phyloP scores from a whole-genome alignment of 768 basidiomycete species.

The Pleurotus eryngii region DNA sequence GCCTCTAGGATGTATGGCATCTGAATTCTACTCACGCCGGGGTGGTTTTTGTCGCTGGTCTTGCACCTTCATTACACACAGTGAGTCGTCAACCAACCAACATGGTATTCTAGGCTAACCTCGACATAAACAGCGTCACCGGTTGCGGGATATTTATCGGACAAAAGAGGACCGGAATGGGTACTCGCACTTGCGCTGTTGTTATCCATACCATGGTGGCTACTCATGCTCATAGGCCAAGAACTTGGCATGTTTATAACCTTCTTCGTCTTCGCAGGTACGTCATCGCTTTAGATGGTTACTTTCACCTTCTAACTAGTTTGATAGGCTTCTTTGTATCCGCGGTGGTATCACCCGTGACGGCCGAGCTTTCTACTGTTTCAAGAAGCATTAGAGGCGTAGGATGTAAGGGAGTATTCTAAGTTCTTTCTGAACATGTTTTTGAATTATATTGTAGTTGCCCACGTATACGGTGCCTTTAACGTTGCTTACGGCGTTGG shows the following conservation, averaged over 20 bases:
- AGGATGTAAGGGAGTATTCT: conserved; percentile 49
- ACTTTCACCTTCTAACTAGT: not conserved
- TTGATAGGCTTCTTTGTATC: conserved; percentile 57
- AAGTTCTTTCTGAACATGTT: not conserved
- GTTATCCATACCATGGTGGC: conserved; percentile 63
- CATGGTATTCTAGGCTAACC: not conserved
- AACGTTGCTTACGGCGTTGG: conserved; percentile 71
- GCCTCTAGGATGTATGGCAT: conserved; percentile 46
- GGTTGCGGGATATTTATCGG: conserved; percentile 54
- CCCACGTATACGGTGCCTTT: conserved; percentile 71
- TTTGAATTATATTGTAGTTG: conserved; percentile 41
- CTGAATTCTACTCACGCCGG: conserved; percentile 53
- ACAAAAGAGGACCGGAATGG: conserved; percentile 56
- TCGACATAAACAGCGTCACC: conserved; percentile 44
- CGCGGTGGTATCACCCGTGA: conserved; percentile 57
- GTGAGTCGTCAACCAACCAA: conserved; percentile 18
- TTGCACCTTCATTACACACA: conserved; percentile 51
- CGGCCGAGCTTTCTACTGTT: conserved; percentile 63
- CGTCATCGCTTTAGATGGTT: conserved; percentile 13
- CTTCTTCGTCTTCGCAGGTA: conserved; percentile 53
- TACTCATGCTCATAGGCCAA: conserved; percentile 43
- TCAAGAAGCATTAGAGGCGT: conserved; percentile 56
- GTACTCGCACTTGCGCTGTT: conserved; percentile 44
- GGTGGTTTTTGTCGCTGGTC: conserved; percentile 62
- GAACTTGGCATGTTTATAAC: conserved; percentile 47